A percentile compares a stretch with the other conserved stretches of the same genome.
phyloP scores from a whole-genome alignment of 495 filamentous ascomycete species.

The Hypomontagnella submonticulosa region DNA sequence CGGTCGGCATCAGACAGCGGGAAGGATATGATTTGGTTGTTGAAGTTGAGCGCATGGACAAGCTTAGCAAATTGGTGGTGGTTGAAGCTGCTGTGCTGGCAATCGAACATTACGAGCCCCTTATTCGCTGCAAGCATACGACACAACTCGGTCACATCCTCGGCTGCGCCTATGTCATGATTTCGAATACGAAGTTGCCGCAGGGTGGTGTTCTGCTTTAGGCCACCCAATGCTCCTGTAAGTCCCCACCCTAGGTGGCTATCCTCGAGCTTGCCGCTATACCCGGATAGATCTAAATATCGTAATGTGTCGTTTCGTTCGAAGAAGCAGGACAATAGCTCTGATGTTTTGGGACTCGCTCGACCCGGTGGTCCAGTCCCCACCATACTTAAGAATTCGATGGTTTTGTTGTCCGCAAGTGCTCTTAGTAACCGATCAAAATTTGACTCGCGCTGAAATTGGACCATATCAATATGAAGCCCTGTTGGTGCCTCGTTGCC shows the following conservation, averaged over 20 bases:
- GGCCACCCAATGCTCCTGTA: constrained; percentile 77
- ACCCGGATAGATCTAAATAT: constrained; percentile 87
- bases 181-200: constrained; percentile 79
- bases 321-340: constrained; percentile 78
- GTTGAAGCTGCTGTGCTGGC: constrained; percentile 55
- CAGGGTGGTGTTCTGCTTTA: constrained; percentile 79
- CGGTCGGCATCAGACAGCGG: constrained; percentile 40
- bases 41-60: constrained; percentile 40
- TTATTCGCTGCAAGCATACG: constrained; percentile 43
- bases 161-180: constrained; percentile 61
- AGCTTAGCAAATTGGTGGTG: constrained; percentile 44
- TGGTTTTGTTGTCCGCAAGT: constrained; percentile 75
- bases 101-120: constrained; percentile 51
- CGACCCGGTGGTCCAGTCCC: constrained; percentile 87
- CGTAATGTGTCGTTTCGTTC: constrained; percentile 79
- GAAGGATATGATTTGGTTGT: constrained; percentile 45
- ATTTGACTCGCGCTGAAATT: constrained; percentile 78
- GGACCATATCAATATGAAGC: constrained; percentile 85
- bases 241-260: constrained; percentile 85
- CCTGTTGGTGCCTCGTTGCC: constrained; percentile 79
- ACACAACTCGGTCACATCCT: constrained; percentile 50
- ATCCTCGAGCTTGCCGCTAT: constrained; percentile 87
- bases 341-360: constrained; percentile 76
- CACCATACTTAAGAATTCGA: constrained; percentile 85
- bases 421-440: constrained; percentile 80